These are phyloP conservation scores for Dichotomopilus funicola DNA, from an alignment of 2,329 filamentous ascomycete genomes.

Conservation along the genomic window DNA sequence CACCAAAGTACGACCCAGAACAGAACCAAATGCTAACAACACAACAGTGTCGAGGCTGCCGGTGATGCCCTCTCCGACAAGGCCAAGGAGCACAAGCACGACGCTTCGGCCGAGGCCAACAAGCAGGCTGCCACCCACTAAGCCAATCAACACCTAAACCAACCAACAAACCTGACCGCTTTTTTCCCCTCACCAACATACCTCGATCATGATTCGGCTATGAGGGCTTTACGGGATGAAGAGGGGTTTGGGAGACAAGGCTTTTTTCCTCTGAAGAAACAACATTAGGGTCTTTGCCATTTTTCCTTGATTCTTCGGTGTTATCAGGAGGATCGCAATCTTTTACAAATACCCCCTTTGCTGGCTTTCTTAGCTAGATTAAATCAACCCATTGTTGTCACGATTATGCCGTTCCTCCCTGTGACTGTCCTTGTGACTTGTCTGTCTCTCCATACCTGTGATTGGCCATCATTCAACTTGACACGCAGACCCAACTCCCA, in stretches of 20 bases:
- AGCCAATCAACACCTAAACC: constrained; percentile 11
- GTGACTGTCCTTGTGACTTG: background rate
- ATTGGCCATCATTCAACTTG: no score
- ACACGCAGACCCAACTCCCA: no score
- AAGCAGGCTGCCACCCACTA: constrained; percentile 35
- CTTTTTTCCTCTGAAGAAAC: background rate
- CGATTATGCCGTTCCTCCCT: background rate
- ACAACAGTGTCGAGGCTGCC: constrained; percentile 26
- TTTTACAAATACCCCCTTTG: constrained; percentile 1
- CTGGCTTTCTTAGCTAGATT: constrained; percentile 3
- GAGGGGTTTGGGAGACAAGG: background rate
- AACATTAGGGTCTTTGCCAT: no score
- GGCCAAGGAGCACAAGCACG: constrained; percentile 27
- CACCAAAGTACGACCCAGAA: no score
- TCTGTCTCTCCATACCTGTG: no score
- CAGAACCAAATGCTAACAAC: constrained; percentile 7
- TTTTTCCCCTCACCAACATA: background rate
- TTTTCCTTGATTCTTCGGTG: no score
- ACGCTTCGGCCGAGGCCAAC: constrained; percentile 33
- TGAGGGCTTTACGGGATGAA: constrained; percentile 5
- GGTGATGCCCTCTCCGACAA: constrained; percentile 33
- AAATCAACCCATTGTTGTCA: background rate
- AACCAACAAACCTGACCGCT: background rate
- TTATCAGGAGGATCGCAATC: background rate
- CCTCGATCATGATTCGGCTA: background rate